Percentiles rank a stretch among this genome's conserved stretches.
Conservation (phyloP, 495 filamentous ascomycete genomes). For the Venustampulla echinocandica region DNA sequence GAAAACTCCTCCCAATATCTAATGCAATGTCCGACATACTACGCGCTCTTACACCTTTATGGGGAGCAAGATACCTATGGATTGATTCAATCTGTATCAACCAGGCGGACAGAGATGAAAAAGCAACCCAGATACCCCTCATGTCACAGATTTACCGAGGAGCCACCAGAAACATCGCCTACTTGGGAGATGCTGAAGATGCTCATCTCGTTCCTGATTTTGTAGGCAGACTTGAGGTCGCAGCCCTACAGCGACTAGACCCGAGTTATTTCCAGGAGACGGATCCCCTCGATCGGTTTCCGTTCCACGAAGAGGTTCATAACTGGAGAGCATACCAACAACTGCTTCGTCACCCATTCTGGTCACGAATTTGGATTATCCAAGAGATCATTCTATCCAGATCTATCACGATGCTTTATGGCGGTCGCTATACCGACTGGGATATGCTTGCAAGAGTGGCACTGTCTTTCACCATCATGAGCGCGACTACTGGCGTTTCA, state of each 20-base stretch:
- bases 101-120: constrained; percentile 27
- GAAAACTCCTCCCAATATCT: constrained; percentile 8
- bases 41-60: constrained; percentile 7
- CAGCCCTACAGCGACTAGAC: constrained; percentile 6
- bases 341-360: constrained; percentile 9
- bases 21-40: constrained; percentile 10
- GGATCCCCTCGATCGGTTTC: constrained; percentile 6
- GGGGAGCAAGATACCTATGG: constrained; percentile 22
- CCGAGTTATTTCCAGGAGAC: constrained; percentile 7
- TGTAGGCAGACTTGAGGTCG: constrained; percentile 10
- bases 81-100: constrained; percentile 34
- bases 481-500: constrained; percentile 4
- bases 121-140: constrained; percentile 25
- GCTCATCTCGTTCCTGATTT: constrained; percentile 8
- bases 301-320: constrained; percentile 8
- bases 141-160: constrained; percentile 30
- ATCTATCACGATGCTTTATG: constrained; percentile 12
- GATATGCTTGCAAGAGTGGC: constrained; percentile 6
- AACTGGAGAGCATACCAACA: constrained; percentile 10
- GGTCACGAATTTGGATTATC: constrained; percentile 16
- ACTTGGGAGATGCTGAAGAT: constrained; percentile 26
- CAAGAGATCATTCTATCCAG: constrained; percentile 13
- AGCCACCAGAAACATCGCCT: constrained; percentile 23
- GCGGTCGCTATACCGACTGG: constrained; percentile 7
- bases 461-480: constrained; percentile 6